A percentile compares a stretch with the other conserved stretches of the same genome.
Evolutionary conservation across 768 basidiomycete species (phyloP).

Genomic region (Podaxis carcinomalis): DNA sequence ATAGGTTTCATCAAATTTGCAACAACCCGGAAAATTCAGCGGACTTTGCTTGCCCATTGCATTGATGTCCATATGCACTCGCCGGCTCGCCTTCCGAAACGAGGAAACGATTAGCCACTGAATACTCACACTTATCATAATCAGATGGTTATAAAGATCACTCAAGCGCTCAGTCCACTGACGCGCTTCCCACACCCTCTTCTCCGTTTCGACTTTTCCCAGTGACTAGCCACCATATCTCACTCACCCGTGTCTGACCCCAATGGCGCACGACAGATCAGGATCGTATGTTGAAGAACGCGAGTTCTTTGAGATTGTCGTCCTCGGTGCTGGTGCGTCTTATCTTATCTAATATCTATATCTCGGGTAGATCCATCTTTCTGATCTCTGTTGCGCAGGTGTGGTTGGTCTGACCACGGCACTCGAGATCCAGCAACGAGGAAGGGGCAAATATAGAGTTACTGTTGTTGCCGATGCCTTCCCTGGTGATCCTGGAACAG

Average conservation of each 20-base stretch:
- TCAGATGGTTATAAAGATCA: background rate
- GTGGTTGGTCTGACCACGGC: slow-evolving; percentile 79
- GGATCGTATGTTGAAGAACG: background rate
- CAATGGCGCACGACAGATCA: background rate
- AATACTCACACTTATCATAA: background rate
- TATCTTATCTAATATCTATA: background rate
- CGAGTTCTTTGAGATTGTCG: slow-evolving; percentile 25
- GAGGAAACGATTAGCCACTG: too few relatives aligned
- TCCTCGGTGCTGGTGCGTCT: slow-evolving; percentile 33
- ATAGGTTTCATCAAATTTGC: too few relatives aligned
- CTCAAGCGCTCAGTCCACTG: too few relatives aligned
- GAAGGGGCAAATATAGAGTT: slow-evolving; percentile 52
- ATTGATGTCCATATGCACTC: too few relatives aligned
- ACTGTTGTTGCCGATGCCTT: slow-evolving; percentile 68
- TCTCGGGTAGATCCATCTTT: background rate
- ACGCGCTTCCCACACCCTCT: background rate
- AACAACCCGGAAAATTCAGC: too few relatives aligned
- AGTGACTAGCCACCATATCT: background rate
- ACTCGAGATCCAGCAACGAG: slow-evolving; percentile 54
- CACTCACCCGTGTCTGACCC: too few relatives aligned
- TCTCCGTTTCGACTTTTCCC: background rate
- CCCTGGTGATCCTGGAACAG: slow-evolving; percentile 66
- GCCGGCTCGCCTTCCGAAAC: too few relatives aligned
- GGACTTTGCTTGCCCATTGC: too few relatives aligned
- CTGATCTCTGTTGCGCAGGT: slow-evolving; percentile 36